Evolutionary conservation across 768 basidiomycete genomes (phyloP).

Genomic region (Pisolithus orientalis): DNA sequence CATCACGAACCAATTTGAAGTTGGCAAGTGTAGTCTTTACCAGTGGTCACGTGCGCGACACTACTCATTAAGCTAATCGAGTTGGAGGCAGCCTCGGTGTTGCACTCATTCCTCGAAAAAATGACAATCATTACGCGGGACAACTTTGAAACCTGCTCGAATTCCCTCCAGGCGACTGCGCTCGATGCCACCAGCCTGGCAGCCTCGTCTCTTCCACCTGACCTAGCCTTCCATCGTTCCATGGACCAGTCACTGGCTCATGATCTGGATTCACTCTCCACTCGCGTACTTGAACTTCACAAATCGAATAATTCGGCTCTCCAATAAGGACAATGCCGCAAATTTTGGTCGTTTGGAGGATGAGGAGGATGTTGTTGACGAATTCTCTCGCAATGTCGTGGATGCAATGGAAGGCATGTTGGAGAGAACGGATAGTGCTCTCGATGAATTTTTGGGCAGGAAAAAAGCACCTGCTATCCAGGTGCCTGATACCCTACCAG

Average conservation of each 20-base stretch:
- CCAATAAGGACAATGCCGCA: constrained; percentile 36
- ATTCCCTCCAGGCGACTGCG: constrained; percentile 51
- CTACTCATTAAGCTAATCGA: not conserved
- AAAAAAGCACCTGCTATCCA: constrained; percentile 61
- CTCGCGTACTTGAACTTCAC: constrained; percentile 63
- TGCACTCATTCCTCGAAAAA: not conserved
- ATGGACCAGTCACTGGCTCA: constrained; percentile 66
- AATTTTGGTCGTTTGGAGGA: constrained; percentile 38
- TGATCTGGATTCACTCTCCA: constrained; percentile 65
- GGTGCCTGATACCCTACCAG: constrained; percentile 37
- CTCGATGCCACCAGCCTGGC: constrained; percentile 60
- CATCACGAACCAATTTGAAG: too few relatives aligned
- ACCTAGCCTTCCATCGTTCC: constrained; percentile 86
- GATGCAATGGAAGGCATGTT: constrained; percentile 80
- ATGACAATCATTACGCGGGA: constrained; percentile 13
- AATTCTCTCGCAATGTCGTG: constrained; percentile 71
- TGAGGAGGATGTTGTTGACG: constrained; percentile 81
- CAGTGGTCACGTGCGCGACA: not conserved
- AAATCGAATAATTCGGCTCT: constrained; percentile 54
- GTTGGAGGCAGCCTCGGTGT: too few relatives aligned
- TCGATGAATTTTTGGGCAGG: constrained; percentile 74
- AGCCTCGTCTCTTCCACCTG: constrained; percentile 53
- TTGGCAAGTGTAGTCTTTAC: too few relatives aligned
- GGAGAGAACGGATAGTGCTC: constrained; percentile 77
- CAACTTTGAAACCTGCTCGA: constrained; percentile 49